Evolutionary conservation across 306 rosid species (phyloP).

Genomic region (Glycine tomentella): DNA sequence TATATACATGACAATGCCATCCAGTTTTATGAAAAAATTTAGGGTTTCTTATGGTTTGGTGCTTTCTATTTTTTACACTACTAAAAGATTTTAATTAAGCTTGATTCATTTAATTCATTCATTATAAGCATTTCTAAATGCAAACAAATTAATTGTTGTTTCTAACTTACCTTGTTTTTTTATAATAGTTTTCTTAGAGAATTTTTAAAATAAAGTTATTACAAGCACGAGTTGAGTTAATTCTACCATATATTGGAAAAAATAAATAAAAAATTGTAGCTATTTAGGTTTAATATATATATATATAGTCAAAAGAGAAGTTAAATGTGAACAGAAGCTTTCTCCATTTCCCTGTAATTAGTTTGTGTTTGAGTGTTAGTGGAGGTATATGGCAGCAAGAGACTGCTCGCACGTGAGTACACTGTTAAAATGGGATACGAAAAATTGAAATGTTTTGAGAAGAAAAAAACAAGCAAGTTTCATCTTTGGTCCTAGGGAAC

Average conservation of each 20-base stretch:
- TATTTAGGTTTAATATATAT: too few relatives aligned
- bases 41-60: conserved; percentile 30
- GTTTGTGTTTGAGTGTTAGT: conserved; percentile 44
- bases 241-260: neutral
- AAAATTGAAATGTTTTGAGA: conserved; percentile 40
- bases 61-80: neutral
- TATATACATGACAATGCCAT: neutral
- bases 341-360: conserved; percentile 27
- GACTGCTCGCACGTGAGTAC: conserved; percentile 67
- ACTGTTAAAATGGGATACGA: conserved; percentile 45
- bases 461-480: conserved; percentile 38
- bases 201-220: neutral
- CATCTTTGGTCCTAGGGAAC: conserved; percentile 60
- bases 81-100: too few relatives aligned
- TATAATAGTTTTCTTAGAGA: neutral
- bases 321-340: conserved; percentile 16
- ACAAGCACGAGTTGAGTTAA: neutral
- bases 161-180: neutral
- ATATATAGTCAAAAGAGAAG: neutral
- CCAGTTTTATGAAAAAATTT: conserved; percentile 7
- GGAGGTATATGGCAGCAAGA: conserved; percentile 50
- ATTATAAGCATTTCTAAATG: neutral
- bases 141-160: neutral
- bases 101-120: neutral
- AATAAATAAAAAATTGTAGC: neutral